A percentile compares a stretch with the other conserved stretches of the same genome.
Conservation (phyloP, 345 rosid species). For the Citrus medica region DNA sequence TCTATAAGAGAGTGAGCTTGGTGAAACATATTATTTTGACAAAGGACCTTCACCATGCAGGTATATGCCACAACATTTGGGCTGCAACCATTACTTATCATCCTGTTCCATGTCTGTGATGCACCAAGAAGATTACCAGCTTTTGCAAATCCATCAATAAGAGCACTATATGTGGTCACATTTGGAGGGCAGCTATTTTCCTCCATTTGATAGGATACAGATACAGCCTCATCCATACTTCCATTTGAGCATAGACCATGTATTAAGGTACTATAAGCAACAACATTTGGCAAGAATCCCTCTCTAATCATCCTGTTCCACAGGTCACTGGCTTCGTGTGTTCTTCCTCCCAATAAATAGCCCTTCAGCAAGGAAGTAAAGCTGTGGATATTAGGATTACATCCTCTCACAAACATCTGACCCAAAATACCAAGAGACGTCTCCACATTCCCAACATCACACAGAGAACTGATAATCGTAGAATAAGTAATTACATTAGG, state of each 20-base stretch:
- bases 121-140: conserved; percentile 54
- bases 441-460: conserved; percentile 46
- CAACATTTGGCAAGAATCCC: conserved; percentile 48
- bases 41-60: conserved; percentile 76
- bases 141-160: conserved; percentile 75
- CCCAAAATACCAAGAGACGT: conserved; percentile 57
- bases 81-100: conserved; percentile 58
- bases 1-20: conserved; percentile 62
- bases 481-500: conserved; percentile 80
- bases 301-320: conserved; percentile 60
- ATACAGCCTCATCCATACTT: conserved; percentile 48
- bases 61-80: conserved; percentile 85
- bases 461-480: conserved; percentile 56
- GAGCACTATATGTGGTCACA: conserved; percentile 59
- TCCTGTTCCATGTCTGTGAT: conserved; percentile 76
- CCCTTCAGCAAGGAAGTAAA: conserved; percentile 77
- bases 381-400: conserved; percentile 63
- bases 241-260: conserved; percentile 64
- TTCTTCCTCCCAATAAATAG: conserved; percentile 46
- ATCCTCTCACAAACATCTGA: conserved; percentile 68
- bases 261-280: conserved; percentile 61
- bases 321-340: conserved; percentile 49
- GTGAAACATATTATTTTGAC: conserved; percentile 55
- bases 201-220: conserved; percentile 58
- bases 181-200: conserved; percentile 44